Evolutionary conservation across 495 filamentous ascomycete species (phyloP).

Genomic region (Saxophila tyrrhenica): DNA sequence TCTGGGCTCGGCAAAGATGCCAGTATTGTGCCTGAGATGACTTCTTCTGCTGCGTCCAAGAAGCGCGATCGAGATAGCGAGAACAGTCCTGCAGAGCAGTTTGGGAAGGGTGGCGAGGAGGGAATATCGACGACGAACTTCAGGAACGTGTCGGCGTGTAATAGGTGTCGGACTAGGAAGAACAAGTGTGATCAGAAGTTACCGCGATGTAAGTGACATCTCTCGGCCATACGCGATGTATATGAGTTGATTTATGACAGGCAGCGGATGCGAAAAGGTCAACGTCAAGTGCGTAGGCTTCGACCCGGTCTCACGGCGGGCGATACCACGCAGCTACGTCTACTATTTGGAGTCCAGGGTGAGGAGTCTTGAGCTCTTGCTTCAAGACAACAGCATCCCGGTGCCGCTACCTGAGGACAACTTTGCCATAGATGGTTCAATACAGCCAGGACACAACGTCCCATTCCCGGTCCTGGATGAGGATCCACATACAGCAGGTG

Average conservation of each 20-base stretch:
- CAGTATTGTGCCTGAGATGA: not conserved
- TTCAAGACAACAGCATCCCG: constrained; percentile 55
- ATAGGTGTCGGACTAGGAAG: constrained; percentile 83
- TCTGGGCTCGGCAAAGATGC: not conserved
- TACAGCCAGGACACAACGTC: constrained; percentile 35
- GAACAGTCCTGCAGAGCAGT: not conserved
- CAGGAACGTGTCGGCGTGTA: constrained; percentile 90
- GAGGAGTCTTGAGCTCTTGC: constrained; percentile 67
- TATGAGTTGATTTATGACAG: not conserved
- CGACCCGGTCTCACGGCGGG: constrained; percentile 87
- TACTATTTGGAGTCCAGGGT: constrained; percentile 85
- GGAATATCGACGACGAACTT: constrained; percentile 36
- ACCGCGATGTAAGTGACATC: constrained; percentile 69
- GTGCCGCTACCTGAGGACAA: constrained; percentile 66
- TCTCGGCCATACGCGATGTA: not conserved
- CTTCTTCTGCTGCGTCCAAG: not conserved
- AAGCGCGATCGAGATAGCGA: constrained; percentile 1
- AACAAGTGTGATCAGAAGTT: constrained; percentile 90
- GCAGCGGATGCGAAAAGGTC: not conserved
- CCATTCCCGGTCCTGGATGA: not conserved
- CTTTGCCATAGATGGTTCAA: constrained; percentile 46
- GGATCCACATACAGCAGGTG: not conserved
- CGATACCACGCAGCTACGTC: constrained; percentile 83
- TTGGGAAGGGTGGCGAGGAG: not conserved
- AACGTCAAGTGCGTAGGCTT: constrained; percentile 79